Base-by-base conservation (phyloP, 2,329 filamentous ascomycete species). In the Phialophora expanda region DNA sequence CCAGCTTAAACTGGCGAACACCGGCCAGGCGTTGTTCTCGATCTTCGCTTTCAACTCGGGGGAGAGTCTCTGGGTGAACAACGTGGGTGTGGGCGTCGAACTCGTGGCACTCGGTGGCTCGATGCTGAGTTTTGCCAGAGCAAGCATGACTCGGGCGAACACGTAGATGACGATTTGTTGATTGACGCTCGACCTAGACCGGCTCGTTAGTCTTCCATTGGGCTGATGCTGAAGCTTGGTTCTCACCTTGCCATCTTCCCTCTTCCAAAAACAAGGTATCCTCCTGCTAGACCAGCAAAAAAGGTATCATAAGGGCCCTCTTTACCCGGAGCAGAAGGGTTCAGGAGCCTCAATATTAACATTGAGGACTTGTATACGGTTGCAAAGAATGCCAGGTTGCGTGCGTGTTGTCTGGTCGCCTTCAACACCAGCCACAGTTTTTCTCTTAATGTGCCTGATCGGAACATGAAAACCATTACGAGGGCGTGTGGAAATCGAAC, bases 381-480 rank as follows among this genome's bases (percentile, higher is more conserved):
- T 51, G 94, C 94, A 78, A 98, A 99, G 74, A 90, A 89, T 70
- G 93, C 92, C 50, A 99, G 87, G 80, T 98, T 99, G 69, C 87
- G 87, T 66, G 95, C 95, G 79, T 99, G 95, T 73, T 91, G 93
- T 74, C 87, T 87, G 8, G 95, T 99, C 11, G 95, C 94, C 77
- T 90, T 89, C 75, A 94, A 84, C 71, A 99, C 89, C 61, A 96
- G 87, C 64, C 81, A 80, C 70, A 86, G 76, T 80, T 98, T 98
- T 77, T 96, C 87, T 63, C 88, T 88, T 73, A 97, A 92, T 85
- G 90, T 90, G 81, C 94, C 95, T 9, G 90, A 92, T 72, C 95
- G 91, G 83, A 99, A 99, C 72, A 99, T 87, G 73, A 98, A 90
- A 72, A 97, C 92, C 94, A 99, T 99, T 59, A 99, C 95, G 72